phyloP scores from a whole-genome alignment of 805 yeast genomes.

The Metschnikowia bowlesiae region DNA sequence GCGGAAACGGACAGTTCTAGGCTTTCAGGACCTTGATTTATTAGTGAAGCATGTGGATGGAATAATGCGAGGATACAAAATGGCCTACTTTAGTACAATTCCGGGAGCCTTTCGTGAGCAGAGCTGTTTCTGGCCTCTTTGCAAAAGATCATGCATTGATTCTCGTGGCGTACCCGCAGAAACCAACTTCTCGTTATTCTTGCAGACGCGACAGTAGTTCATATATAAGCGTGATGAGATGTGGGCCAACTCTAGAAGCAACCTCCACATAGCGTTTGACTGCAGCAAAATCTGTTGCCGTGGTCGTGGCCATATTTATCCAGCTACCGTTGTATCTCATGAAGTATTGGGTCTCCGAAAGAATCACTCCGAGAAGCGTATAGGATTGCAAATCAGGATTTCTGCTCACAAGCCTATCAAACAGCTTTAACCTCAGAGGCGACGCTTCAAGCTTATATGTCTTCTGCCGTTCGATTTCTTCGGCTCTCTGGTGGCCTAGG shows the following conservation, averaged over 20 bases:
- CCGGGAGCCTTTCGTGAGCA: too few species aligned
- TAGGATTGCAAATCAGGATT: constrained; percentile 19
- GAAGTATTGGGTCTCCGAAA: constrained; percentile 28
- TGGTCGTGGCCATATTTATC: constrained; percentile 14
- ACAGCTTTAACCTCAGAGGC: constrained; percentile 6
- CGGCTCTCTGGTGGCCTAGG: constrained; percentile 17
- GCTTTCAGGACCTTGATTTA: too few species aligned
- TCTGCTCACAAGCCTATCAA: constrained; percentile 7
- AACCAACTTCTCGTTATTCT: neutral
- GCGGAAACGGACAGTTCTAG: too few species aligned
- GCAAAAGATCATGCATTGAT: neutral
- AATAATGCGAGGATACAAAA: too few species aligned
- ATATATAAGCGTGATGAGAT: constrained; percentile 15
- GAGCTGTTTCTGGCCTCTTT: neutral
- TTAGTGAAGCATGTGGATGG: too few species aligned
- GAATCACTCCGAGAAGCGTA: constrained; percentile 26
- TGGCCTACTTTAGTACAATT: neutral
- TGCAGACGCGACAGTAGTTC: constrained; percentile 1
- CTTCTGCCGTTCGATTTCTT: constrained; percentile 21
- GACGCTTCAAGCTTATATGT: constrained; percentile 17
- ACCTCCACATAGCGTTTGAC: constrained; percentile 7
- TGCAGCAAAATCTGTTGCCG: constrained; percentile 10
- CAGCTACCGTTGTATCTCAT: constrained; percentile 8
- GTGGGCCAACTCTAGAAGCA: constrained; percentile 7
- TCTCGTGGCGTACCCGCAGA: neutral